A percentile compares a stretch with the other conserved stretches of the same genome.
phyloP scores from a whole-genome alignment of 1,139 yeast genomes.

The Candida sp. region DNA sequence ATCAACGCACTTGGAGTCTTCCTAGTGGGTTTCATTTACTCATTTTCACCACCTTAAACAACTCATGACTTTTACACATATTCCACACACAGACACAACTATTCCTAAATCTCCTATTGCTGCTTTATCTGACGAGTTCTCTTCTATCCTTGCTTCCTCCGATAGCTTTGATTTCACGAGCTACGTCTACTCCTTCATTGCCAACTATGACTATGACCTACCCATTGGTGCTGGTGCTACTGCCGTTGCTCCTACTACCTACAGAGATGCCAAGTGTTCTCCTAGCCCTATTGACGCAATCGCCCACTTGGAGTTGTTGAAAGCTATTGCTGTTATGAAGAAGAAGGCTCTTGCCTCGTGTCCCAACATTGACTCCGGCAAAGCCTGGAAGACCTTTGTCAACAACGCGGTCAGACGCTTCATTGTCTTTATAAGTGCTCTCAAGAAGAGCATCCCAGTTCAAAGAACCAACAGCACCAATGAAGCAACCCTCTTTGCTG shows the following conservation, averaged over 20 bases:
- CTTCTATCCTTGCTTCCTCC: neutral
- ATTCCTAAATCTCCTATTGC: neutral
- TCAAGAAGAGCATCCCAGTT: slow-evolving; percentile 13
- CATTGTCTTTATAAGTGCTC: slow-evolving; percentile 24
- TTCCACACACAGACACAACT: neutral
- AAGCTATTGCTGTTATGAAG: slow-evolving; percentile 29
- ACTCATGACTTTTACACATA: neutral
- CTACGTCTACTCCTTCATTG: neutral
- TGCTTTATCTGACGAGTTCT: neutral
- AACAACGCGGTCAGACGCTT: slow-evolving; percentile 34
- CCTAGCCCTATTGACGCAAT: slow-evolving; percentile 11
- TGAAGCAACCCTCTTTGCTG: neutral
- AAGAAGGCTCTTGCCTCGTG: slow-evolving; percentile 10
- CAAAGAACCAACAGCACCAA: neutral
- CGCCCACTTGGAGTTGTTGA: slow-evolving; percentile 35
- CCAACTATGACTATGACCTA: neutral
- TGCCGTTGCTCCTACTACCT: neutral
- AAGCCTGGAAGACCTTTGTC: slow-evolving; percentile 32
- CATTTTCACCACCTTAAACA: neutral
- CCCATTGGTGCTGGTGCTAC: neutral
- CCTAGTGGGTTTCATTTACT: neutral
- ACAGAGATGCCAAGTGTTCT: neutral
- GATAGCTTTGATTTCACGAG: slow-evolving; percentile 1
- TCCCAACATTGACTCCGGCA: slow-evolving; percentile 8
- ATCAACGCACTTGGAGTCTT: neutral